These are phyloP conservation scores for Cyclostephanos invisitatus DNA, from an alignment of 108 stramenopile species.

Conservation along the genomic window DNA sequence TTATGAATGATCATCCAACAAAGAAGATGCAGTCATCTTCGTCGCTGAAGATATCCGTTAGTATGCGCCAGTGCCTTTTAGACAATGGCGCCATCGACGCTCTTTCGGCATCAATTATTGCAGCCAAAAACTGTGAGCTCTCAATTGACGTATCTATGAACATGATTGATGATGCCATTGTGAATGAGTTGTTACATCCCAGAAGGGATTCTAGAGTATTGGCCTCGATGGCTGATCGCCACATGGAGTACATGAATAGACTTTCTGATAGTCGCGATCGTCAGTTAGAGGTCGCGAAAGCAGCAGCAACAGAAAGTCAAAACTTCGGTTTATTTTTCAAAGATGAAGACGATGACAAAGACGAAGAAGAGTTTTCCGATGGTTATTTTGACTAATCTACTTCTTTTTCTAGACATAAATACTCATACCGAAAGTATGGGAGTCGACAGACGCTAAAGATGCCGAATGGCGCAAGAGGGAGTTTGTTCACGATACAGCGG, in stretches of 20 bases:
- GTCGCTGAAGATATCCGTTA: slow-evolving; percentile 28
- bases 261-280: slow-evolving; percentile 57
- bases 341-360: slow-evolving; percentile 24
- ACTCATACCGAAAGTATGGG: not conserved
- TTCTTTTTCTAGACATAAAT: not conserved
- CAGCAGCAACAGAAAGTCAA: slow-evolving; percentile 13
- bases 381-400: slow-evolving; percentile 18
- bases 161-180: slow-evolving; percentile 60
- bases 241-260: slow-evolving; percentile 57
- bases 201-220: slow-evolving; percentile 38
- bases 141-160: slow-evolving; percentile 71
- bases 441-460: not conserved
- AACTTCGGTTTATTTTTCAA: slow-evolving; percentile 14
- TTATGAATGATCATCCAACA: not conserved
- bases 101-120: slow-evolving; percentile 61
- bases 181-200: slow-evolving; percentile 51
- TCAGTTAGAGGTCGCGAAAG: slow-evolving; percentile 50
- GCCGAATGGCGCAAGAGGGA: not conserved
- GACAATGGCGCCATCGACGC: slow-evolving; percentile 79
- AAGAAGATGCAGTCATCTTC: not conserved
- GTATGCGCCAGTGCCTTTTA: slow-evolving; percentile 65
- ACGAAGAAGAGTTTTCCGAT: slow-evolving; percentile 20
- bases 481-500: no score
- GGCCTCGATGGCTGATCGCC: slow-evolving; percentile 64
- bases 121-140: slow-evolving; percentile 33